Conservation (phyloP, 1,139 yeast genomes). For the Debaryomyces psychrophilus region DNA sequence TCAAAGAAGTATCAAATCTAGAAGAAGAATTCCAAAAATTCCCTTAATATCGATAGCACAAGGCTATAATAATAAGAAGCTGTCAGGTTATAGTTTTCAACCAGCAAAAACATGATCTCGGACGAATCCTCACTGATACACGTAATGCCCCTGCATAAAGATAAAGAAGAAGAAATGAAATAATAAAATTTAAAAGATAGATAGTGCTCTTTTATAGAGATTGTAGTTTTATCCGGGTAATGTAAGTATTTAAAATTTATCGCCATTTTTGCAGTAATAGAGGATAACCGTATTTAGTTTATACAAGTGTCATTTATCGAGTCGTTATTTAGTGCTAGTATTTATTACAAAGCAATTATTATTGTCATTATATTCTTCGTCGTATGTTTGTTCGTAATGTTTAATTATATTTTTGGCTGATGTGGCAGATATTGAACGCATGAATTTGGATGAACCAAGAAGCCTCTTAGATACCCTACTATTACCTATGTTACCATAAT, state of each 20-base stretch:
- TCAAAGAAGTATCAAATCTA: constrained; percentile 40
- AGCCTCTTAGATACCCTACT: constrained; percentile 17
- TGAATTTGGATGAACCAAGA: constrained; percentile 1
- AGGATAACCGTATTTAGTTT: background rate
- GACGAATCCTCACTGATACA: constrained; percentile 99
- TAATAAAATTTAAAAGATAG: constrained; percentile 10
- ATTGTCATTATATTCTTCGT: background rate
- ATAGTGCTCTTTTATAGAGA: constrained; percentile 11
- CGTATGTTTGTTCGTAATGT: background rate
- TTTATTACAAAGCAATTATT: background rate
- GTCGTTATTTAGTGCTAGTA: background rate
- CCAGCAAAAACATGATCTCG: constrained; percentile 99
- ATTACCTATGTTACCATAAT: constrained; percentile 21
- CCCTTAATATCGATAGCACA: constrained; percentile 56
- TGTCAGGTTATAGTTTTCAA: constrained; percentile 99
- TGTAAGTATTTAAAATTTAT: background rate
- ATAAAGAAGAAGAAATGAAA: constrained; percentile 50
- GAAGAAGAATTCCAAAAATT: constrained; percentile 67
- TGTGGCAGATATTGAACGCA: background rate
- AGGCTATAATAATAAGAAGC: constrained; percentile 69
- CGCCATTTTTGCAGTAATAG: constrained; percentile 2
- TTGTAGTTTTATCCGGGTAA: constrained; percentile 13
- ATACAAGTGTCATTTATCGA: background rate
- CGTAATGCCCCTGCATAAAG: constrained; percentile 99
- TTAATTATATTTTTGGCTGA: constrained; percentile 1